Evolutionary conservation across 2,329 filamentous ascomycete species (phyloP).

Genomic region (Phaeosphaeriaceae sp.): DNA sequence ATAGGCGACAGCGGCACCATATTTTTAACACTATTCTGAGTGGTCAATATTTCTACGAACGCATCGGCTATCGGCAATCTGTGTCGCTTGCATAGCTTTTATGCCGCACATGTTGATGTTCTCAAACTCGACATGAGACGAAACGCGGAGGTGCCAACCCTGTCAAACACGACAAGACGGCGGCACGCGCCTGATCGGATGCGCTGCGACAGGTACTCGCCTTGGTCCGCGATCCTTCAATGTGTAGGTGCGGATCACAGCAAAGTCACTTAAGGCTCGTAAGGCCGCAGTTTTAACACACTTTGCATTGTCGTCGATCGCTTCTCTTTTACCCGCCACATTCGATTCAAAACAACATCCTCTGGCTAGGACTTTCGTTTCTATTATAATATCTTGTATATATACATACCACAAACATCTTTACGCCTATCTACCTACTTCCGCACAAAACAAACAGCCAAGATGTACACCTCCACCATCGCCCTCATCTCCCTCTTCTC

Average conservation of each 20-base stretch:
- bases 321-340: neutral
- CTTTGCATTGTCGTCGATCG: neutral
- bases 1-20: neutral
- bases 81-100: neutral
- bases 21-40: neutral
- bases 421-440: neutral
- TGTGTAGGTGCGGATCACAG: neutral
- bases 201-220: neutral
- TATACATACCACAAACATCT: neutral
- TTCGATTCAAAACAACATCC: neutral
- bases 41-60: neutral
- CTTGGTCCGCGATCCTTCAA: slow-evolving; percentile 1
- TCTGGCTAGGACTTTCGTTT: slow-evolving; percentile 3
- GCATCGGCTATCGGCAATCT: slow-evolving; percentile 3
- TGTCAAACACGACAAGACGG: slow-evolving; percentile 7
- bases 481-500: slow-evolving; percentile 19
- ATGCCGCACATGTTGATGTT: slow-evolving; percentile 1
- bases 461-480: slow-evolving; percentile 25
- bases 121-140: slow-evolving; percentile 12
- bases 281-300: neutral
- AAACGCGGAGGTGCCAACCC: slow-evolving; percentile 5
- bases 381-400: neutral
- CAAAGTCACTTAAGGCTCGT: neutral
- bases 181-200: neutral
- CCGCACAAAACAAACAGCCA: neutral